Base-by-base conservation (phyloP, 176 grass and related monocot species). In the Avena eriantha region DNA sequence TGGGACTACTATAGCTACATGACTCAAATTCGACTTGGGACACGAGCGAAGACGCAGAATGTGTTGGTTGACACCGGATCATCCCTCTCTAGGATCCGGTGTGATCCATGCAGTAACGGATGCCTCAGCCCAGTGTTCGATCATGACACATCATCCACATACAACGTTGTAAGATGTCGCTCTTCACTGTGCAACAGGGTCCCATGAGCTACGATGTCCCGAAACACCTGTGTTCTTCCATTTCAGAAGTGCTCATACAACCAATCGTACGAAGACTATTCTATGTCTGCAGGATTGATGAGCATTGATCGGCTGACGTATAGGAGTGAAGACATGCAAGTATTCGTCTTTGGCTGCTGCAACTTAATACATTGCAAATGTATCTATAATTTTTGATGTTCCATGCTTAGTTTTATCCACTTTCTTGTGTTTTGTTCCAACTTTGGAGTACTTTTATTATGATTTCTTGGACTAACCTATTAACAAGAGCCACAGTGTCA, bases 1-100 rank as follows among this genome's bases (percentile, higher is more conserved):
- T 80, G 57, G 57, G 58, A 80, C 8, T 63, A 47, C 7, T 80
- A 46, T 8, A 80, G 78, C 8, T 80, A 80, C 1, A 15, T 80
- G 3, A 80, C 78, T 2, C 7, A 24, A 24, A 65, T 80, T 15
- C n/a, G 46, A 3, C 57, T 80, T 7, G 59, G 59, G 22, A 65
- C 13, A 47, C 58, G 59, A 26, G n/a, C 41, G 7, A 80, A 2
- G 39, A 49, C 15, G 1, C 41, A 80, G 14, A 29, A 1, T 4
- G 13, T 80, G 6, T 1, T 80, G 36, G 60, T 66, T 2, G 58
- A 80, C 22, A 80, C 78, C 0, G 59, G 58, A 3, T 80, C 58
- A 5, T 48, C 58, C n/a, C 34, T 47, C 7, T 41, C 59, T 1
- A 65, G 78, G 78, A 26, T 80, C 6, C 16, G 41, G 16, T 80